Evolutionary conservation across 1,284 basidiomycete species (phyloP), one percentile per base, ranked within the genome.

Genomic region (Moniliella sp.): DNA sequence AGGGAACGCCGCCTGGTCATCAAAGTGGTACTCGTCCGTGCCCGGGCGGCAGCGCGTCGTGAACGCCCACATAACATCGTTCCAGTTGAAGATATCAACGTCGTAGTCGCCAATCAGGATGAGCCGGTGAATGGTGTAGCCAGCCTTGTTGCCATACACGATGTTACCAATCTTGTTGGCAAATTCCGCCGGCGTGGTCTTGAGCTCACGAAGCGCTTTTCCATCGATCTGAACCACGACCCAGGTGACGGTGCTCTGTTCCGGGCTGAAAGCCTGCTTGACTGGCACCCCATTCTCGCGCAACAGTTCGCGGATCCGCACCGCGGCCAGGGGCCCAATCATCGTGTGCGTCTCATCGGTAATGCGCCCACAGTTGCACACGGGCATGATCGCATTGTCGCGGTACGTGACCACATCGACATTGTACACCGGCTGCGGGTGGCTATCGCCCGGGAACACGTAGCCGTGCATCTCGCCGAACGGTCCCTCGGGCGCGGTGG

Each of bases 1-100:
- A 5, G 34, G 37, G 34, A 39, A 39, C 7, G 27, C 37, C 16
- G 31, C 31, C 28, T 32, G 33, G 14, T 39, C 34, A 12, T 27
- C 17, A 16, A 26, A 39, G 31, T 33, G 29, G 4, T 34, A 36
- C 37, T 39, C 37, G 34, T 39, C 37, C n/a, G 27, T n/a, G 16
- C 12, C n/a, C 2, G 37, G 37, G 10, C 37, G 18, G 18, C 37
- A 39, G 3, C 37, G 32, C 3, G 37, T 39, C 8, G 25, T 12
- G 26, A 39, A 39, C 2, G 37, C 37, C 37, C 37, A 39, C 33
- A 39, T 32, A 18, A 37, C 21, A 23, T 39, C 37, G 19, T 39
- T 39, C 28, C 28, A 34, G 28, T 39, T 30, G 34, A 33, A 39
- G 15, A 35, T 29, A 13, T 39, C 30, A 25, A 39, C 37, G 28